Conservation (phyloP, 2,329 filamentous ascomycete species). For the Pyricularia pennisetigena region DNA sequence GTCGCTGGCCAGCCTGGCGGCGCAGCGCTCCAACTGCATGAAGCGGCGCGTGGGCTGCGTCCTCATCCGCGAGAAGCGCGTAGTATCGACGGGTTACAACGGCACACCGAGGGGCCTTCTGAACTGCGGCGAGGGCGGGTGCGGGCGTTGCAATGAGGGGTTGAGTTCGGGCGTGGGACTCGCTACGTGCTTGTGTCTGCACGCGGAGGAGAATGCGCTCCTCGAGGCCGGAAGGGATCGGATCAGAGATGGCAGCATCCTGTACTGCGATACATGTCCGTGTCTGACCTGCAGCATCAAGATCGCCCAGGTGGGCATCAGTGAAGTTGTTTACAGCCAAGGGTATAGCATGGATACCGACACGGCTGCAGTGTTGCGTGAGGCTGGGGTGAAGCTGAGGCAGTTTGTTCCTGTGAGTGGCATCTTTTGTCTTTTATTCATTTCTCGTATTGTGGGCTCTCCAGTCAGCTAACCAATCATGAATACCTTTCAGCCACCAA, state of each 20-base stretch:
- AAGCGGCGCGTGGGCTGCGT: slow-evolving; percentile 94
- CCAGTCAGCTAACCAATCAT: slow-evolving; percentile 4
- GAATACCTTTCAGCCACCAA: slow-evolving; percentile 41
- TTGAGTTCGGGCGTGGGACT: slow-evolving; percentile 61
- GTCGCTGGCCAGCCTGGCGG: slow-evolving; percentile 85
- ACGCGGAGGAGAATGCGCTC: slow-evolving; percentile 95
- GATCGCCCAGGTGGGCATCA: slow-evolving; percentile 92
- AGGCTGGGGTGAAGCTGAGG: slow-evolving; percentile 74
- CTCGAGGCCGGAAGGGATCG: slow-evolving; percentile 89
- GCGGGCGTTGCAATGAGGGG: slow-evolving; percentile 73
- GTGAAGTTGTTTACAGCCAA: slow-evolving; percentile 89
- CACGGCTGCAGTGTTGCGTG: slow-evolving; percentile 70
- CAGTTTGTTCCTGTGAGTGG: slow-evolving; percentile 75
- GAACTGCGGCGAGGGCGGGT: slow-evolving; percentile 92
- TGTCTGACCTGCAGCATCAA: slow-evolving; percentile 98
- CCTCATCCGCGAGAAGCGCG: slow-evolving; percentile 72
- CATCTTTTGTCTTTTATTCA: background rate
- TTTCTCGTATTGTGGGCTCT: slow-evolving; percentile 7
- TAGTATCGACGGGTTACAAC: slow-evolving; percentile 95
- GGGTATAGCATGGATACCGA: slow-evolving; percentile 90
- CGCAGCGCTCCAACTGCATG: slow-evolving; percentile 94
- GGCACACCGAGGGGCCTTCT: slow-evolving; percentile 82
- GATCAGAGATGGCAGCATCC: slow-evolving; percentile 68
- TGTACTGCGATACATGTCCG: slow-evolving; percentile 95
- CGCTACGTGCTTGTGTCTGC: slow-evolving; percentile 87